Base-by-base conservation (phyloP, 768 basidiomycete species). In the Hygrophoropsis aurantiaca region DNA sequence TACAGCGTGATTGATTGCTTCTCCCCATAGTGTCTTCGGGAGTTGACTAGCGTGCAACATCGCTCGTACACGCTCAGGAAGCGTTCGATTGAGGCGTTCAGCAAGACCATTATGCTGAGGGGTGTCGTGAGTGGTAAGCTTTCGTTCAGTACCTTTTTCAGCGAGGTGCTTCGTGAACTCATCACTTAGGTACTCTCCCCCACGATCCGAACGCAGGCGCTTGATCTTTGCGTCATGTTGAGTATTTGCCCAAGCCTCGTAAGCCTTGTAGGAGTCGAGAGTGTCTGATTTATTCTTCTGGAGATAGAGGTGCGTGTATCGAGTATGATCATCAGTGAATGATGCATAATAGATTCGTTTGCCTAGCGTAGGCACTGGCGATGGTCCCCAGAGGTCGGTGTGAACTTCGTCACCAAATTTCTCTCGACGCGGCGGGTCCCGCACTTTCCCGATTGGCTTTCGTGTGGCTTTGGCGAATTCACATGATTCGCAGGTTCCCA, bases 81-180 rank as follows among this genome's bases (percentile, higher is more conserved):
- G 25, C 0, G 51, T 63, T 3, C 52, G 39, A 38, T 63, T 65
- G 1, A 58, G 49, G 5, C 54, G 20, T 43, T 68, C 61, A 0
- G 64, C 61, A 9, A 64, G 35, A 2, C 65, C 57, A 32, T 66
- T 69, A 33, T 65, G 58, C 16, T 59, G 32, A 0, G 55, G 62
- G 1, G 55, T 59, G 10, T 59, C 33, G 6, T 51, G 45, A 0
- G 30, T 42, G 23, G 56, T 57, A 3, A 27, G 25, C 42, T 42
- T 21, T 2, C 19, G 15, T 6, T 10, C 26, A 4, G 23, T 51
- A 1, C 50, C 50, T 2, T 38, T 15, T 9, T 15, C n/a, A n/a
- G n/a, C 1, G 11, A 52, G 30, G 9, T 46, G 30, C 13, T 18
- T 18, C 25, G 20, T 35, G 24, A 43, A 51, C 26, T 49, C 38